Evolutionary conservation across 2,329 filamentous ascomycete genomes (phyloP).

Genomic region (Fusarium verticillioides): DNA sequence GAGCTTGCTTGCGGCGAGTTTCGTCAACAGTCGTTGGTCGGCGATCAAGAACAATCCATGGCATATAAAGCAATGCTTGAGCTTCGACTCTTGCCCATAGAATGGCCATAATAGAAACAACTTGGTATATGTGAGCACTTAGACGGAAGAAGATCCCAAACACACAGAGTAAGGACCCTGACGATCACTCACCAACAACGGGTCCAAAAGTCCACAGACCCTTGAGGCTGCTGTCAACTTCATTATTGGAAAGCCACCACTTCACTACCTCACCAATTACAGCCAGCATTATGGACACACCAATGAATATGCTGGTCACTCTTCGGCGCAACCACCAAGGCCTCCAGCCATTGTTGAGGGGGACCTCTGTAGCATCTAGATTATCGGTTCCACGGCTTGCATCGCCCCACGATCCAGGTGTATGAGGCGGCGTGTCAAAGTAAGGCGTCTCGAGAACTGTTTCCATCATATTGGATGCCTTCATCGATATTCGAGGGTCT

Average conservation of each 20-base stretch:
- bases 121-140: constrained; percentile 29
- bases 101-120: constrained; percentile 40
- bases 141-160: background rate
- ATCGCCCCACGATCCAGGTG: constrained; percentile 23
- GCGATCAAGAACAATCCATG: constrained; percentile 45
- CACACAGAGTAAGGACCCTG: constrained; percentile 14
- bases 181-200: constrained; percentile 42
- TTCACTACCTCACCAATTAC: constrained; percentile 41
- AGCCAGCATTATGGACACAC: constrained; percentile 32
- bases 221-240: constrained; percentile 26
- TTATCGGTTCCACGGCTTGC: constrained; percentile 11
- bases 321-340: constrained; percentile 41
- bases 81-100: constrained; percentile 46
- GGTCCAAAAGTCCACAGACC: constrained; percentile 46
- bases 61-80: constrained; percentile 44
- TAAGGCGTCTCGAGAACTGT: constrained; percentile 41
- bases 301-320: constrained; percentile 36
- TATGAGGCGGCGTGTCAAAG: constrained; percentile 38
- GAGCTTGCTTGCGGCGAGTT: constrained; percentile 44
- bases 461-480: constrained; percentile 31
- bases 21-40: constrained; percentile 41
- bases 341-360: constrained; percentile 41
- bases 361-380: constrained; percentile 33
- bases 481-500: constrained; percentile 11
- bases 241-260: constrained; percentile 37